Conservation (phyloP, 1,284 basidiomycete species). For the Bjerkandera adusta region DNA sequence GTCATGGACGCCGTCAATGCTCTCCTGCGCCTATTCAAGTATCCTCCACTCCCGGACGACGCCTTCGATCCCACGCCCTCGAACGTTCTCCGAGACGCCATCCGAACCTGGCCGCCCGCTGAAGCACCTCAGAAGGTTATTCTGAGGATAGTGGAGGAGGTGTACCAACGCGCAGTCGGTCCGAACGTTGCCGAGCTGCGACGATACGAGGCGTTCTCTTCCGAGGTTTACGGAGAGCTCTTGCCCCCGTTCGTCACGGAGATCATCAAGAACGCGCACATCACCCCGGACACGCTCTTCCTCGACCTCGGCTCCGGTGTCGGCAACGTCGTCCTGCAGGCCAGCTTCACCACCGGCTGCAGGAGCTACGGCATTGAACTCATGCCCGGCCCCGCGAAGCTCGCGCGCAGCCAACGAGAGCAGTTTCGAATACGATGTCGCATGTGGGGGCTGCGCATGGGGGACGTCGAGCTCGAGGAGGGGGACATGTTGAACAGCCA, state of each 20-base stretch:
- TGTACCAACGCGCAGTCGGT: constrained; percentile 75
- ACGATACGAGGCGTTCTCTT: constrained; percentile 73
- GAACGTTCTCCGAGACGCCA: constrained; percentile 47
- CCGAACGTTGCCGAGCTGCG: constrained; percentile 63
- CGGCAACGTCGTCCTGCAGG: constrained; percentile 76
- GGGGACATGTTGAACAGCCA: constrained; percentile 69
- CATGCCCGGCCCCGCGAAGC: constrained; percentile 58
- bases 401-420: constrained; percentile 59
- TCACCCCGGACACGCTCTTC: constrained; percentile 61
- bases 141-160: constrained; percentile 72
- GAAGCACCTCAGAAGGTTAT: constrained; percentile 59
- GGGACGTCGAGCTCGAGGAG: constrained; percentile 68
- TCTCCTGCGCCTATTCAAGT: constrained; percentile 59
- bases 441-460: constrained; percentile 74
- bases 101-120: constrained; percentile 46
- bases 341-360: constrained; percentile 73
- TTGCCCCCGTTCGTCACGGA: constrained; percentile 69
- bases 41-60: constrained; percentile 51
- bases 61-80: constrained; percentile 38
- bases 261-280: constrained; percentile 55
- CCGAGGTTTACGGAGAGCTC: constrained; percentile 74
- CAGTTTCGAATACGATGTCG: constrained; percentile 62
- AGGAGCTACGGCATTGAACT: constrained; percentile 68
- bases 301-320: constrained; percentile 80
- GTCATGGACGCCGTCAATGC: constrained; percentile 58